Base-by-base conservation (phyloP, 352 stramenopile genomes). In the Pythium diclinum region DNA sequence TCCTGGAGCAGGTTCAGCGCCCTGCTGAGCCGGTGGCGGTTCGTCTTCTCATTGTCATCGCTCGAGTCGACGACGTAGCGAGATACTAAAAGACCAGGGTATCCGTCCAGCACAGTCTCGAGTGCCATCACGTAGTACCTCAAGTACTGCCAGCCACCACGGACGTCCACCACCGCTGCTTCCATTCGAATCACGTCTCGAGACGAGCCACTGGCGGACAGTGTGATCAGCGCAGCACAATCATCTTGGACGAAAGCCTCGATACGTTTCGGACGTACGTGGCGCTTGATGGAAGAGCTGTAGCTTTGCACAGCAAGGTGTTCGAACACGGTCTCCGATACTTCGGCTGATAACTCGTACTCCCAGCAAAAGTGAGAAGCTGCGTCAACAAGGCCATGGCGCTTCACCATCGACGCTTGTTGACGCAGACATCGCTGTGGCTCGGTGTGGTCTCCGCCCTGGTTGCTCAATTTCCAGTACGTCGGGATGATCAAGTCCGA, bases 301-400 rank as follows among this genome's bases (percentile, higher is more conserved):
- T 69, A 64, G 21, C 61, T 73, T 32, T 69, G 51, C 33, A 73
- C 67, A 0, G 61, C 67, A 40, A 73, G 60, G 17, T 73, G 61
- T 10, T 73, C 61, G 25, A 69, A 73, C 3, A 69, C 30, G 0
- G 56, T 64, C 38, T 69, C 61, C 0, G 54, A 54, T 3, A 73
- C 13, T 19, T 69, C 61, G 4, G 52, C 25, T 6, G 59, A 58
- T 3, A 73, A 21, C 21, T 73, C 67, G 14, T 69, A 73, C 58
- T 73, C 67, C 67, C 67, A 73, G 34, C 51, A 52, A 6, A 52
- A 42, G 16, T 42, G 36, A 4, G 36, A 42, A 10, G 36, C 36
- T 17, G 36, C 11, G 8, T 17, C 36, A 1, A 42, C 9, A 4
- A 42, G 13, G 9, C 36, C 36, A 42, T 42, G 36, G 9, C 36